Percentiles rank a stretch among this genome's conserved stretches.
phyloP scores from a whole-genome alignment of 495 filamentous ascomycete species.

The Astrothelium subdiscretum region DNA sequence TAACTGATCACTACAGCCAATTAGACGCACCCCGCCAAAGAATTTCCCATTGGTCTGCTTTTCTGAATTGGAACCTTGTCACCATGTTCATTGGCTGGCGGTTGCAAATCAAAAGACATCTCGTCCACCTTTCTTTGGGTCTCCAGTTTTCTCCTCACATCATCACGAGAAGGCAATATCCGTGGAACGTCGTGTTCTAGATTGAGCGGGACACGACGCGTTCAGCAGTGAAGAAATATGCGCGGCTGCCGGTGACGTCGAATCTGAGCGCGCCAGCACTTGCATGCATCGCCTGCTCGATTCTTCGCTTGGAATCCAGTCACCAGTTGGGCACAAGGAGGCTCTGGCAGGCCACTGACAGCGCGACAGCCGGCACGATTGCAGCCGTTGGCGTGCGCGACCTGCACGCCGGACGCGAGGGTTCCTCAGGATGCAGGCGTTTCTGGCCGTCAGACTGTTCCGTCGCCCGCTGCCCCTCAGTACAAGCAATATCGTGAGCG shows the following conservation, averaged over 20 bases:
- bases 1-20: not conserved
- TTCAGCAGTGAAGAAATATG: not conserved
- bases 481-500: slow-evolving; percentile 1
- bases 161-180: not conserved
- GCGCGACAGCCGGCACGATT: not conserved
- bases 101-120: not conserved
- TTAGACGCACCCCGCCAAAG: not conserved
- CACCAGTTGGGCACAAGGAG: not conserved
- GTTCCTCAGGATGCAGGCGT: not conserved
- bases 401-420: slow-evolving; percentile 1
- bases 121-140: not conserved
- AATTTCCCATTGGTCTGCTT: not conserved
- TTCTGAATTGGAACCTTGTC: not conserved
- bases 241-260: not conserved
- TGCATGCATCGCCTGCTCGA: not conserved
- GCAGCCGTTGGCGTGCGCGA: not conserved
- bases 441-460: slow-evolving; percentile 1
- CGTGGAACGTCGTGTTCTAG: not conserved
- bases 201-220: not conserved
- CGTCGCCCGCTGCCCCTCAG: slow-evolving; percentile 2
- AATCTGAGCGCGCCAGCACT: slow-evolving; percentile 1
- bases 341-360: not conserved
- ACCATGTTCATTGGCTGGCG: not conserved
- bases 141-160: not conserved
- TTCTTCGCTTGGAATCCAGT: not conserved